These are phyloP conservation scores for Osmanthus fragrans DNA, from an alignment of 257 asterid genomes.

Conservation along the genomic window DNA sequence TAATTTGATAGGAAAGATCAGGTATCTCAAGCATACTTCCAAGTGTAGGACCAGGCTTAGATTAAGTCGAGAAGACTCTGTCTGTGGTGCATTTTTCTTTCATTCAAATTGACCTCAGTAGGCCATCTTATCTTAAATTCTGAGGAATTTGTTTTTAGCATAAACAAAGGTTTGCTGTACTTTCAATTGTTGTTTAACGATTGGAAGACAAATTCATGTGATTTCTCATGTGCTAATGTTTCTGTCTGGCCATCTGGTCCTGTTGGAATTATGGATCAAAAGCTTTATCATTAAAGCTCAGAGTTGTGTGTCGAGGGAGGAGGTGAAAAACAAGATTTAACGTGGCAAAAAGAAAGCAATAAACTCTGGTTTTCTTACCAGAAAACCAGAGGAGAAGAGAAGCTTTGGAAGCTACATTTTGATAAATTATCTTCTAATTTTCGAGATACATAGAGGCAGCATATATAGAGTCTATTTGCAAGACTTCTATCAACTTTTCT, in stretches of 20 bases:
- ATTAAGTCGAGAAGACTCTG: background rate
- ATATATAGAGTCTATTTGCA: too few species aligned
- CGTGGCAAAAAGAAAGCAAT: too few species aligned
- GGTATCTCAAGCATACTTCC: background rate
- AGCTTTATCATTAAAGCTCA: too few species aligned
- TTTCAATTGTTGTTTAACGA: background rate
- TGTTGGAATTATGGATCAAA: too few species aligned
- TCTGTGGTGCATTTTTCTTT: background rate
- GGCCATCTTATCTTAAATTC: background rate
- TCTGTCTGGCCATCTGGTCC: background rate
- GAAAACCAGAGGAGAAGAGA: too few species aligned
- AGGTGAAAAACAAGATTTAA: too few species aligned
- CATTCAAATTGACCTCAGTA: background rate
- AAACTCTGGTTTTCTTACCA: too few species aligned
- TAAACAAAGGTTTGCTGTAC: background rate
- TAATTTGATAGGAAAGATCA: background rate
- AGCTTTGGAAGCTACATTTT: too few species aligned
- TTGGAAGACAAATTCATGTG: constrained; percentile 33
- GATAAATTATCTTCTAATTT: too few species aligned
- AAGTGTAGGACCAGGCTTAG: background rate
- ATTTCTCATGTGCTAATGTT: constrained; percentile 30
- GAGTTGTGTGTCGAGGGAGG: too few species aligned
- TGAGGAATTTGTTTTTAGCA: background rate
- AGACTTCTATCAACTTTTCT: too few species aligned
- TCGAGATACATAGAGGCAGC: too few species aligned